Conservation (phyloP, 495 filamentous ascomycete genomes). For the Podospora pseudopauciseta region DNA sequence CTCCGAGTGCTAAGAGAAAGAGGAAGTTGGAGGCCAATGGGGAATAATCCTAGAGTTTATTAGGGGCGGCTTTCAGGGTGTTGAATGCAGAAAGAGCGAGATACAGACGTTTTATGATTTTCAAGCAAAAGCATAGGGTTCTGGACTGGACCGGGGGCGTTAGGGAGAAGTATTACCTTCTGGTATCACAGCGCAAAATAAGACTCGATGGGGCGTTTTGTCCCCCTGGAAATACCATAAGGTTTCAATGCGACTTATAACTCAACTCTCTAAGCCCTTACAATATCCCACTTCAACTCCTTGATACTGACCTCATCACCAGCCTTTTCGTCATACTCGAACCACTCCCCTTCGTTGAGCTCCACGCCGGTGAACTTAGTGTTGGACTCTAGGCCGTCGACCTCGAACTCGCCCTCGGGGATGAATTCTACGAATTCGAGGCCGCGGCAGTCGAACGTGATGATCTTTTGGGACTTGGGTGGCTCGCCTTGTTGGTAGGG, state of each 20-base stretch:
- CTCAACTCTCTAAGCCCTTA: constrained; percentile 48
- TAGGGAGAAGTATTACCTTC: background rate
- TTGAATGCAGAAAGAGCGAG: background rate
- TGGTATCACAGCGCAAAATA: background rate
- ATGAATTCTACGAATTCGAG: constrained; percentile 89
- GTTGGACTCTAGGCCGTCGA: constrained; percentile 70
- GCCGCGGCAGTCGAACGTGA: constrained; percentile 90
- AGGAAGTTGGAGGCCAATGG: constrained; percentile 20
- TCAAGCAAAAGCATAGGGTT: background rate
- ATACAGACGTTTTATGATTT: background rate
- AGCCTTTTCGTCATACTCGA: constrained; percentile 59
- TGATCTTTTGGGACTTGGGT: constrained; percentile 67
- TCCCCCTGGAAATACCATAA: background rate
- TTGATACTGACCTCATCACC: constrained; percentile 67
- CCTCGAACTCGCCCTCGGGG: constrained; percentile 89
- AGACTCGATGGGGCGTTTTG: background rate
- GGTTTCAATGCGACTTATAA: background rate
- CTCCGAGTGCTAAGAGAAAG: constrained; percentile 29
- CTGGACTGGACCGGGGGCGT: background rate
- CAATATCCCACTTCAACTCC: constrained; percentile 84
- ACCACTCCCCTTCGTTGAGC: constrained; percentile 76
- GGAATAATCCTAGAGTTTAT: background rate
- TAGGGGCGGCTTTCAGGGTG: too few relatives aligned
- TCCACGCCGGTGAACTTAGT: constrained; percentile 80
- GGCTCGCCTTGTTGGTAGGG: constrained; percentile 66